phyloP scores from a whole-genome alignment of 371 early-diverging fungal genomes.

The Mucor piriformis region DNA sequence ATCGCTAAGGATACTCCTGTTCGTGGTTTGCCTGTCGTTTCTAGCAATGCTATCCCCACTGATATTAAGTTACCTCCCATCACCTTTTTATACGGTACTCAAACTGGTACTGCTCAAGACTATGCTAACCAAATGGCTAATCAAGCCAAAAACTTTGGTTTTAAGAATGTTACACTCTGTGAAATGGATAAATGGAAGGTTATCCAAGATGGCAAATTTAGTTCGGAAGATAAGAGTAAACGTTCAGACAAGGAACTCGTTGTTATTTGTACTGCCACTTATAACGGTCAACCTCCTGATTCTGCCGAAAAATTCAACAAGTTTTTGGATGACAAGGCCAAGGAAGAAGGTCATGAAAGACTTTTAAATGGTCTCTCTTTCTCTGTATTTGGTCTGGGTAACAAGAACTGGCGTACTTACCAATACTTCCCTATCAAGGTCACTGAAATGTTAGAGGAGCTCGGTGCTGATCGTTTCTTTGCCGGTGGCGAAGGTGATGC shows the following conservation, averaged over 20 bases:
- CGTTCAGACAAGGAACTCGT: slow-evolving; percentile 41
- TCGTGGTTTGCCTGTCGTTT: slow-evolving; percentile 14
- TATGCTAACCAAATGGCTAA: slow-evolving; percentile 48
- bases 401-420: slow-evolving; percentile 65
- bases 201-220: slow-evolving; percentile 33
- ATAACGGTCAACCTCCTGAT: slow-evolving; percentile 66
- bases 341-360: slow-evolving; percentile 27
- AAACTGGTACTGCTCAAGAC: slow-evolving; percentile 61
- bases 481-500: slow-evolving; percentile 53
- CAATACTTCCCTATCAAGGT: slow-evolving; percentile 57
- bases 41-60: neutral
- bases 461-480: slow-evolving; percentile 56
- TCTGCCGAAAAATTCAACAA: slow-evolving; percentile 56
- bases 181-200: slow-evolving; percentile 58
- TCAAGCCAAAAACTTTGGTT: slow-evolving; percentile 54
- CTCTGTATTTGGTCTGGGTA: slow-evolving; percentile 61
- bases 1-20: slow-evolving; percentile 2
- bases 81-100: slow-evolving; percentile 57
- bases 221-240: slow-evolving; percentile 13
- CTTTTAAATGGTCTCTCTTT: slow-evolving; percentile 40
- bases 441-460: slow-evolving; percentile 34
- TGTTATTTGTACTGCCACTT: slow-evolving; percentile 53
- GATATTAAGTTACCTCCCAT: slow-evolving; percentile 32
- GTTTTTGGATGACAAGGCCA: slow-evolving; percentile 38
- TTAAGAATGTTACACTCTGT: slow-evolving; percentile 27